phyloP scores from a whole-genome alignment of 139 green algal genomes.

The Pleodorina starrii region DNA sequence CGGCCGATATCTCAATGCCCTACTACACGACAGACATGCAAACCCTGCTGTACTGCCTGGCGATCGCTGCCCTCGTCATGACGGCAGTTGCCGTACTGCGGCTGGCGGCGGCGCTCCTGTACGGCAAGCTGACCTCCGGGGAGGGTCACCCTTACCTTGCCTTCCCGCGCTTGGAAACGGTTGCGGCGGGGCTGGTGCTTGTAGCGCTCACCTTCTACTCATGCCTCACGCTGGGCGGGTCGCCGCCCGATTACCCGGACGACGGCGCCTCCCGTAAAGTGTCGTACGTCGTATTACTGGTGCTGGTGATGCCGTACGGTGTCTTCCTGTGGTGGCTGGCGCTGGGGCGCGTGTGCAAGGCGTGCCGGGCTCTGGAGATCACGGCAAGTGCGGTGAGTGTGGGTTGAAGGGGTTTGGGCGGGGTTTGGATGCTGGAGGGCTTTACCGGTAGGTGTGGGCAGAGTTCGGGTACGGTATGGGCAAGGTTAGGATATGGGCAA shows the following conservation, averaged over 20 bases:
- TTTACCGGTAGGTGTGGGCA: too few species aligned
- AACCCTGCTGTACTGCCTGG: slow-evolving; percentile 23
- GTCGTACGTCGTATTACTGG: not conserved
- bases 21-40: not conserved
- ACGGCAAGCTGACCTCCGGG: not conserved
- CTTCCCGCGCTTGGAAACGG: slow-evolving; percentile 34
- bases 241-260: not conserved
- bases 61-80: not conserved
- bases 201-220: slow-evolving; percentile 55
- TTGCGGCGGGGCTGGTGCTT: slow-evolving; percentile 11
- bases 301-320: slow-evolving; percentile 42
- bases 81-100: not conserved
- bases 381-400: not conserved
- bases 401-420: not conserved
- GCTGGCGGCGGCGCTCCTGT: not conserved
- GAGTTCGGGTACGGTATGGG: too few species aligned
- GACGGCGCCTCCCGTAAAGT: not conserved
- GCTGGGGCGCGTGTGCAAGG: slow-evolving; percentile 5
- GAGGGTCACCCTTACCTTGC: not conserved
- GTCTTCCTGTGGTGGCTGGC: slow-evolving; percentile 56
- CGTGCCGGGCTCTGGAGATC: too few species aligned
- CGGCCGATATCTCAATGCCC: not conserved
- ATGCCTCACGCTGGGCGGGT: slow-evolving; percentile 22
- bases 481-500: too few species aligned
- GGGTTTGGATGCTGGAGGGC: too few species aligned